phyloP scores from a whole-genome alignment of 139 green algal species.

The Micractinium conductrix region DNA sequence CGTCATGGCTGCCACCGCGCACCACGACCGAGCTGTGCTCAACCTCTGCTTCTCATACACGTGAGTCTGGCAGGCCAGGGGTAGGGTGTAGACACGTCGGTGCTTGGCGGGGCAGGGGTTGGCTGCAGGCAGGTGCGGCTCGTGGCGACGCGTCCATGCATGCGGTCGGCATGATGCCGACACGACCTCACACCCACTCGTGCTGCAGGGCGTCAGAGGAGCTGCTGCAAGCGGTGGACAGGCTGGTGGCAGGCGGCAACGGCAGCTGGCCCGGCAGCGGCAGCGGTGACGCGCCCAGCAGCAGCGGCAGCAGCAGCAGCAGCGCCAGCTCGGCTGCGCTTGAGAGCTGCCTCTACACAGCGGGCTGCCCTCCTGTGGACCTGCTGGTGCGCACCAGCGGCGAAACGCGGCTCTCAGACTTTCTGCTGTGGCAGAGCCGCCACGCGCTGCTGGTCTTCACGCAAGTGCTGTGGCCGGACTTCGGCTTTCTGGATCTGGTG shows the following conservation, averaged over 20 bases:
- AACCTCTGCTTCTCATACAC: conserved; percentile 97
- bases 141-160: too few species aligned
- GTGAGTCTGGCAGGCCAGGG: conserved; percentile 46
- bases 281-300: not conserved
- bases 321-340: not conserved
- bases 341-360: conserved; percentile 33
- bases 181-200: not conserved
- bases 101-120: too few species aligned
- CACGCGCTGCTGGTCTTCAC: conserved; percentile 82
- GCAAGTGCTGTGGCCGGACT: conserved; percentile 86
- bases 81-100: too few species aligned
- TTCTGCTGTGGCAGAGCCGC: conserved; percentile 83
- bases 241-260: not conserved
- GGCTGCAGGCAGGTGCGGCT: too few species aligned
- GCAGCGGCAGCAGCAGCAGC: not conserved
- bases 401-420: conserved; percentile 91
- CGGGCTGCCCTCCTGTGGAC: conserved; percentile 77
- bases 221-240: conserved; percentile 34
- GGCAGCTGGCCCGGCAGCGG: not conserved
- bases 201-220: conserved; percentile 38
- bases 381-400: conserved; percentile 90
- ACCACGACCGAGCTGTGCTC: conserved; percentile 57
- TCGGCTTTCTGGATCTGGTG: conserved; percentile 81
- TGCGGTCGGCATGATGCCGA: too few species aligned
- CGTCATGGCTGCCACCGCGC: conserved; percentile 73